Evolutionary conservation across 257 asterid genomes (phyloP).

Genomic region (Primulina huaijiensis): DNA sequence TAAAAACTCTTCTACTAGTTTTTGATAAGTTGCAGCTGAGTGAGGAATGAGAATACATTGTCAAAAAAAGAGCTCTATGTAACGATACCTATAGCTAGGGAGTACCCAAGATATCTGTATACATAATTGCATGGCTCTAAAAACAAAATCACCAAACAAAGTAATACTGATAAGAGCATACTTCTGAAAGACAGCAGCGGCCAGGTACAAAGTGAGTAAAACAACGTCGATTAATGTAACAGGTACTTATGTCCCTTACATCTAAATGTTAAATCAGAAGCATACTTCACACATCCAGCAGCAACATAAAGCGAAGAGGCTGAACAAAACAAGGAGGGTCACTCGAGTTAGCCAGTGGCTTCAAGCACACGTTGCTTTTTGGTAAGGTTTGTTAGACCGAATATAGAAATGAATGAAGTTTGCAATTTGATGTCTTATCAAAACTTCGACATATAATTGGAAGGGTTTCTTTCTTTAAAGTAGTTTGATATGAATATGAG

Average conservation of each 20-base stretch:
- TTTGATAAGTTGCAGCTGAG: neutral
- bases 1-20: neutral
- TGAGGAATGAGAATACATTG: neutral
- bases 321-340: slow-evolving; percentile 1
- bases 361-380: neutral
- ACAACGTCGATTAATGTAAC: neutral
- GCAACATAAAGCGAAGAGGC: slow-evolving; percentile 17
- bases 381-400: neutral
- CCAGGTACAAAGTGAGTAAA: neutral
- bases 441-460: too few relatives aligned
- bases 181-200: neutral
- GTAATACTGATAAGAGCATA: neutral
- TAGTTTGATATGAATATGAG: neutral
- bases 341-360: neutral
- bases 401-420: neutral
- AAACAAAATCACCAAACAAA: neutral
- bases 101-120: neutral
- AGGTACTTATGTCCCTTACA: neutral
- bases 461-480: neutral
- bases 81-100: neutral
- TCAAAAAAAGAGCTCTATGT: neutral
- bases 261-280: neutral
- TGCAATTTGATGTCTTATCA: neutral
- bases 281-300: slow-evolving; percentile 12
- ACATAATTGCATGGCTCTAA: neutral